Evolutionary conservation across 352 stramenopile species (phyloP).

Genomic region (Phytophthora pistaciae): DNA sequence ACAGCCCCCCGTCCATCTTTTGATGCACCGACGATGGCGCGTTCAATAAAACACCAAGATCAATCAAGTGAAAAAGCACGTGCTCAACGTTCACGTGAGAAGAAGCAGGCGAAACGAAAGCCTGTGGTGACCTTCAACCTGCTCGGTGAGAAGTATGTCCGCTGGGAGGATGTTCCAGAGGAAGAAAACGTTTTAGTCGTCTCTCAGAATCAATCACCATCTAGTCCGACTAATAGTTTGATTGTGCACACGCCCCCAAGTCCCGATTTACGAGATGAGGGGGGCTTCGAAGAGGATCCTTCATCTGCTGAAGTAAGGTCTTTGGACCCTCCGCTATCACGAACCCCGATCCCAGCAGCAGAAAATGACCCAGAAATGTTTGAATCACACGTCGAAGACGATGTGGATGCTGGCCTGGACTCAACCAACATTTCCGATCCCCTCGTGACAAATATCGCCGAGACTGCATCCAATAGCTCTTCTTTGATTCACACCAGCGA

Average conservation of each 20-base stretch:
- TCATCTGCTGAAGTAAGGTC: neutral
- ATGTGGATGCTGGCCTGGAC: neutral
- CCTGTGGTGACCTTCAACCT: slow-evolving; percentile 72
- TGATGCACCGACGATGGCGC: slow-evolving; percentile 22
- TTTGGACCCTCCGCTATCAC: neutral
- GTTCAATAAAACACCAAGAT: slow-evolving; percentile 10
- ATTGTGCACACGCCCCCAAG: slow-evolving; percentile 26
- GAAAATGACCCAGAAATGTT: neutral
- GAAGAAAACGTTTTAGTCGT: neutral
- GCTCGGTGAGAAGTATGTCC: slow-evolving; percentile 71
- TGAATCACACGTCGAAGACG: neutral
- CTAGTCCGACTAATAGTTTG: slow-evolving; percentile 23
- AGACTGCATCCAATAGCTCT: neutral
- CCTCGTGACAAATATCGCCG: neutral
- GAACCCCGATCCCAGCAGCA: neutral
- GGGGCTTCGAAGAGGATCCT: neutral
- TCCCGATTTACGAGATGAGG: slow-evolving; percentile 13
- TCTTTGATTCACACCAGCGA: neutral
- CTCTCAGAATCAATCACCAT: slow-evolving; percentile 14
- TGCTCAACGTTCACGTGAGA: slow-evolving; percentile 37
- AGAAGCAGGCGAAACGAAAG: slow-evolving; percentile 32
- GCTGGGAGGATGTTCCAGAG: slow-evolving; percentile 43
- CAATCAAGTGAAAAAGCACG: slow-evolving; percentile 18
- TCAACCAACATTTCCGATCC: neutral
- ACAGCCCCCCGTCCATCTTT: slow-evolving; percentile 12